These are phyloP conservation scores for Aspergillus awamori DNA, from an alignment of 2,329 filamentous ascomycete genomes.

Conservation along the genomic window DNA sequence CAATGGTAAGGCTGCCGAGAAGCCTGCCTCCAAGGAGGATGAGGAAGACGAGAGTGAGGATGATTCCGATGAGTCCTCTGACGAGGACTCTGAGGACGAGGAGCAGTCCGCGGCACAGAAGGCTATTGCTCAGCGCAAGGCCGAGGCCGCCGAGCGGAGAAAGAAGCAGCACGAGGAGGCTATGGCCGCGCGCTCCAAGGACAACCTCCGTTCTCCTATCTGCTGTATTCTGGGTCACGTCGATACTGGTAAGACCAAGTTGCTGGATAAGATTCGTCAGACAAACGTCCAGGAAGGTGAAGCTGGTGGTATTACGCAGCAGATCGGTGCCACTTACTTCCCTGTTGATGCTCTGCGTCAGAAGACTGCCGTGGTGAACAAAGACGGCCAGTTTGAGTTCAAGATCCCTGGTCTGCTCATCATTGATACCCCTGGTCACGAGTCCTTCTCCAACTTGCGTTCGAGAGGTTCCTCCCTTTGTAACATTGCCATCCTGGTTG, in stretches of 20 bases:
- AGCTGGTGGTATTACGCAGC: constrained; percentile 98
- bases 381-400: constrained; percentile 87
- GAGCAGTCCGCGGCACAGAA: constrained; percentile 71
- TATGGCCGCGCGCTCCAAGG: constrained; percentile 84
- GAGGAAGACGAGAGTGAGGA: constrained; percentile 27
- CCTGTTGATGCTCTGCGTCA: constrained; percentile 88
- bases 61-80: constrained; percentile 45
- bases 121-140: constrained; percentile 77
- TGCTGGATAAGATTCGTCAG: constrained; percentile 96
- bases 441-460: constrained; percentile 98
- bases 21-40: constrained; percentile 28
- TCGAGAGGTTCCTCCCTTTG: constrained; percentile 97
- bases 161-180: constrained; percentile 91
- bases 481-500: constrained; percentile 98
- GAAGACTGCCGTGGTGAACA: constrained; percentile 93
- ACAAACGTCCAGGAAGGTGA: constrained; percentile 99
- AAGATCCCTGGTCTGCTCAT: constrained; percentile 95
- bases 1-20: constrained; percentile 22
- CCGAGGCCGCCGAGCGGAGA: constrained; percentile 83
- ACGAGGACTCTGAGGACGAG: constrained; percentile 65
- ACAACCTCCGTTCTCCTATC: constrained; percentile 94
- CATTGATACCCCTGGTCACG: constrained; percentile 98
- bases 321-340: constrained; percentile 99
- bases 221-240: constrained; percentile 99
- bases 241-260: constrained; percentile 99